Percentiles rank a stretch among this genome's conserved stretches.
Evolutionary conservation across 2,329 filamentous ascomycete genomes (phyloP).

Genomic region (Rugonectria rugulosa): DNA sequence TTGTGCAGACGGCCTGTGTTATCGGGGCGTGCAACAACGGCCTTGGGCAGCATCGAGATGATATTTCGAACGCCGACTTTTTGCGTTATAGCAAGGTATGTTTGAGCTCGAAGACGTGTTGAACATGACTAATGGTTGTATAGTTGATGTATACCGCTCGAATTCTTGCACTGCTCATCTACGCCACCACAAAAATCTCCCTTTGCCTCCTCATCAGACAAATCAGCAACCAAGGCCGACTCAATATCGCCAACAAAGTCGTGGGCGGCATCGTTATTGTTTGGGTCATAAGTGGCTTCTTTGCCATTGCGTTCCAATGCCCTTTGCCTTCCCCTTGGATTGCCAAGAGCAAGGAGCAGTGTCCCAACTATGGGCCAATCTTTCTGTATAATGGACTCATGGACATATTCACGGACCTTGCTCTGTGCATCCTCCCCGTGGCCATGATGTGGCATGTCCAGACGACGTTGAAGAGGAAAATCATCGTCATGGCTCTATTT

Average conservation of each 20-base stretch:
- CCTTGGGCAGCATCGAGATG: slow-evolving; percentile 21
- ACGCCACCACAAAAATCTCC: slow-evolving; percentile 30
- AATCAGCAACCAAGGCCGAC: slow-evolving; percentile 24
- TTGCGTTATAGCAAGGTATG: slow-evolving; percentile 28
- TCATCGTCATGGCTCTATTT: slow-evolving; percentile 30
- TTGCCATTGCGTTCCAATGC: slow-evolving; percentile 28
- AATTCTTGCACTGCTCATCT: slow-evolving; percentile 28
- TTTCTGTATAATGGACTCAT: slow-evolving; percentile 30
- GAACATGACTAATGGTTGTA: too few species aligned
- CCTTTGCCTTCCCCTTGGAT: slow-evolving; percentile 30
- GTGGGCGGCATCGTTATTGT: slow-evolving; percentile 16
- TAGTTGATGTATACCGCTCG: slow-evolving; percentile 33
- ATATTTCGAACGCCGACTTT: slow-evolving; percentile 12
- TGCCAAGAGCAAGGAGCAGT: slow-evolving; percentile 8
- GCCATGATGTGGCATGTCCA: slow-evolving; percentile 38
- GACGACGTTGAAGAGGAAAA: slow-evolving; percentile 27
- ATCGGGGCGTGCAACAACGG: slow-evolving; percentile 28
- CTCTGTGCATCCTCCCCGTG: slow-evolving; percentile 26
- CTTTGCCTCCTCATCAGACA: slow-evolving; percentile 34
- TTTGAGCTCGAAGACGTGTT: background rate
- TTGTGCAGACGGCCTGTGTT: slow-evolving; percentile 31
- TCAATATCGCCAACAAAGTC: slow-evolving; percentile 25
- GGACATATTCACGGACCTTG: slow-evolving; percentile 27
- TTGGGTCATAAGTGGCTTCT: slow-evolving; percentile 24
- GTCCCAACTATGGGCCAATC: slow-evolving; percentile 19